A percentile compares a stretch with the other conserved stretches of the same genome.
phyloP scores from a whole-genome alignment of 2,329 filamentous ascomycete genomes.

The Keithomyces neogunnii region DNA sequence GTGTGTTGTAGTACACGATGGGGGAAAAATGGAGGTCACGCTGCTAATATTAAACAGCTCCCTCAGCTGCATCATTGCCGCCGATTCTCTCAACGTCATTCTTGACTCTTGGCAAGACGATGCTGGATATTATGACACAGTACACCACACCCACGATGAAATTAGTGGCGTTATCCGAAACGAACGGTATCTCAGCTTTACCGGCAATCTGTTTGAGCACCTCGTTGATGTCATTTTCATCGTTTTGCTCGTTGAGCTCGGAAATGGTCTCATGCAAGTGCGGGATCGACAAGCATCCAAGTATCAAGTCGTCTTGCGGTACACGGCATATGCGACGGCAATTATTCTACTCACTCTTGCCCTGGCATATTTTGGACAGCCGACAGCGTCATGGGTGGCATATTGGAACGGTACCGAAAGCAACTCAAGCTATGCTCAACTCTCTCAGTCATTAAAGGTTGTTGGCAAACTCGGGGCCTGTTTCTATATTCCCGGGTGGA shows the following conservation, averaged over 20 bases:
- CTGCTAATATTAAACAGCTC: not conserved
- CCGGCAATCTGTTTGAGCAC: conserved; percentile 8
- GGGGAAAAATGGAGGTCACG: not conserved
- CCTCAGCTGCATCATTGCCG: conserved; percentile 6
- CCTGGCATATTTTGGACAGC: conserved; percentile 7
- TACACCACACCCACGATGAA: conserved; percentile 6
- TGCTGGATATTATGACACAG: conserved; percentile 6
- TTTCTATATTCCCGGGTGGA: conserved; percentile 7
- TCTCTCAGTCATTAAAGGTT: conserved; percentile 6
- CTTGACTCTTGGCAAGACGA: conserved; percentile 9
- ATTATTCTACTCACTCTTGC: not conserved
- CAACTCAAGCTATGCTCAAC: conserved; percentile 8
- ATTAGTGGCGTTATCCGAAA: conserved; percentile 6
- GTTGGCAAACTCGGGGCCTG: conserved; percentile 6
- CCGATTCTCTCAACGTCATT: conserved; percentile 6
- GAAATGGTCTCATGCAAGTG: conserved; percentile 6
- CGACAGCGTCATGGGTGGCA: conserved; percentile 5
- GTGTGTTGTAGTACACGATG: too few species aligned
- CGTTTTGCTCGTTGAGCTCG: conserved; percentile 5
- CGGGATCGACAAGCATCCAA: conserved; percentile 1
- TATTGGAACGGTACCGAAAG: conserved; percentile 8
- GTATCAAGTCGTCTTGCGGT: conserved; percentile 5
- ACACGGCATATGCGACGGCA: not conserved
- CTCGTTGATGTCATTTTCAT: conserved; percentile 4
- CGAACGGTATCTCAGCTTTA: conserved; percentile 8